Conservation (phyloP, 164 flowering plant genomes). For the Kingdonia uniflora region DNA sequence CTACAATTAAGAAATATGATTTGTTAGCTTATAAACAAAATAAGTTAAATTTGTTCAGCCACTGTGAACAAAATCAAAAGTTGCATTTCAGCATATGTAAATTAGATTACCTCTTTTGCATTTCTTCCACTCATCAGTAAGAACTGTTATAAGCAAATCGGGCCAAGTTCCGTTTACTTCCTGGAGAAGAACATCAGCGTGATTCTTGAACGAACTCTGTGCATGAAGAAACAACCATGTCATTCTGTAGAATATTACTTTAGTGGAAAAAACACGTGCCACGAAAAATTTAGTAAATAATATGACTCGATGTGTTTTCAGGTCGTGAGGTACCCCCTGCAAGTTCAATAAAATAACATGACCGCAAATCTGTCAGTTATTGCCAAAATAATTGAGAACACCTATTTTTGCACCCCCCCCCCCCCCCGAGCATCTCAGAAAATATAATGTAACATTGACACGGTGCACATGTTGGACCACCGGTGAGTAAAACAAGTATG, state of each 20-base stretch:
- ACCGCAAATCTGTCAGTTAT: no score
- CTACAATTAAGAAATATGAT: slow-evolving; percentile 33
- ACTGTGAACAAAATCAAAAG: no score
- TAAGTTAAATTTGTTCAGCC: background rate
- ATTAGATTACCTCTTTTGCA: slow-evolving; percentile 79
- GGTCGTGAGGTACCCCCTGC: no score
- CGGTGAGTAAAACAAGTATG: no score
- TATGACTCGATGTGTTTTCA: background rate
- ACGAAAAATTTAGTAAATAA: background rate
- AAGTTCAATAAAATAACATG: no score
- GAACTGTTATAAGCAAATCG: slow-evolving; percentile 52
- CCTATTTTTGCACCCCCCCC: no score
- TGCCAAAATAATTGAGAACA: no score
- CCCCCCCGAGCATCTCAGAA: no score
- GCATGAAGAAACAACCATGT: slow-evolving; percentile 7
- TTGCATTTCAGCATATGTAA: no score
- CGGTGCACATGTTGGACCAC: no score
- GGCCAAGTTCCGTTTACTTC: slow-evolving; percentile 76
- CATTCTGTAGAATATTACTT: slow-evolving; percentile 7
- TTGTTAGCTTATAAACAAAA: background rate
- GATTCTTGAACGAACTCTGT: slow-evolving; percentile 55
- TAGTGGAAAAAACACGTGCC: background rate
- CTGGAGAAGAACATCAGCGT: slow-evolving; percentile 30
- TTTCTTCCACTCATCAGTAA: slow-evolving; percentile 84
- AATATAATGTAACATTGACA: no score